phyloP scores from a whole-genome alignment of 108 stramenopile species.

The Craspedostauros australis region DNA sequence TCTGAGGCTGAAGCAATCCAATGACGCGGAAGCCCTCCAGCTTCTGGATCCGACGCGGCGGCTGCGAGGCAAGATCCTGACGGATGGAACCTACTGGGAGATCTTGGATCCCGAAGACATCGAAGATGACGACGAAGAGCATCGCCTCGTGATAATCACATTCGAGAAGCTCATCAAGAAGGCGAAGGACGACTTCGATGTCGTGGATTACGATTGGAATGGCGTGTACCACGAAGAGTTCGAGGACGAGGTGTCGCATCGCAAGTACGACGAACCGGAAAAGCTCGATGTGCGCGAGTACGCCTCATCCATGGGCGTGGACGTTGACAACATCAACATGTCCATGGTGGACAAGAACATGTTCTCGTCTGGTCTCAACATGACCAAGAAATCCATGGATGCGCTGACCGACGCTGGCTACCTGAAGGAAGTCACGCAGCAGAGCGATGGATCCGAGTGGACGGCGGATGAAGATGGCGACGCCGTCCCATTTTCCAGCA shows the following conservation, averaged over 20 bases:
- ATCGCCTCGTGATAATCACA: slow-evolving; percentile 51
- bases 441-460: slow-evolving; percentile 68
- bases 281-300: slow-evolving; percentile 75
- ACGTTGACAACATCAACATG: slow-evolving; percentile 87
- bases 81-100: slow-evolving; percentile 83
- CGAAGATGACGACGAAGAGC: slow-evolving; percentile 1
- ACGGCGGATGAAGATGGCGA: slow-evolving; percentile 28
- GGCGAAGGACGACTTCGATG: slow-evolving; percentile 51
- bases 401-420: slow-evolving; percentile 49
- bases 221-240: slow-evolving; percentile 67
- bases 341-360: slow-evolving; percentile 77
- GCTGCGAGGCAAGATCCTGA: slow-evolving; percentile 50
- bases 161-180: slow-evolving; percentile 55
- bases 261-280: slow-evolving; percentile 71
- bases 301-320: slow-evolving; percentile 71
- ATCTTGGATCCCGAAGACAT: slow-evolving; percentile 42
- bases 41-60: slow-evolving; percentile 56
- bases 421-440: slow-evolving; percentile 65
- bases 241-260: slow-evolving; percentile 55
- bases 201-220: slow-evolving; percentile 79
- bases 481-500: slow-evolving; percentile 28
- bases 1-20: slow-evolving; percentile 17
- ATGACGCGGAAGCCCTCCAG: slow-evolving; percentile 11
- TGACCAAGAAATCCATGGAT: slow-evolving; percentile 51
- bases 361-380: slow-evolving; percentile 70